Percentiles rank a stretch among this genome's conserved stretches.
Evolutionary conservation across 2,329 filamentous ascomycete species (phyloP).

Genomic region (Xylaria sp.): DNA sequence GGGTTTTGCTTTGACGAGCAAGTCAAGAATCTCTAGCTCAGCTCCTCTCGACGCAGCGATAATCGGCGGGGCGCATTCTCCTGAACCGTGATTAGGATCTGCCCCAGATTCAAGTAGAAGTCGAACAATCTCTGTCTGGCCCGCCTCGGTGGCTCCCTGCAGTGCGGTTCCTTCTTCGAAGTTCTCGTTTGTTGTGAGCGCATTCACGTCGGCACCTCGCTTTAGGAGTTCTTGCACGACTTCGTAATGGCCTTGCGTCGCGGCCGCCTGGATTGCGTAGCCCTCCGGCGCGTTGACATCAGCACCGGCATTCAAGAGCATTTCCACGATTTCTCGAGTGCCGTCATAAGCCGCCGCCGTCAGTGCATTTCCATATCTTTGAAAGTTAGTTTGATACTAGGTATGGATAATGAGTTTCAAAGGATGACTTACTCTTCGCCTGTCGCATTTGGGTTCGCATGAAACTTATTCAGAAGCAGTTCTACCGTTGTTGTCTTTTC

Average conservation of each 20-base stretch:
- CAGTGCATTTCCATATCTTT: slow-evolving; percentile 52
- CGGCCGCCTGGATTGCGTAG: slow-evolving; percentile 55
- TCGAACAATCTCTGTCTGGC: slow-evolving; percentile 51
- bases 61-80: slow-evolving; percentile 51
- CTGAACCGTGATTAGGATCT: slow-evolving; percentile 53
- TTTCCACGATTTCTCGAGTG: slow-evolving; percentile 48
- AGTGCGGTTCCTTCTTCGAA: slow-evolving; percentile 53
- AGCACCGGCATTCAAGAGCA: slow-evolving; percentile 52
- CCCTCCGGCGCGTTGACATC: slow-evolving; percentile 51
- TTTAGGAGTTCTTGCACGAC: slow-evolving; percentile 52
- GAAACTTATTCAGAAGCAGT: slow-evolving; percentile 51
- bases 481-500: slow-evolving; percentile 54
- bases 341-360: slow-evolving; percentile 56
- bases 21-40: slow-evolving; percentile 52
- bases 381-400: slow-evolving; percentile 2
- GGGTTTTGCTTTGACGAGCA: slow-evolving; percentile 52
- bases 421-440: slow-evolving; percentile 51
- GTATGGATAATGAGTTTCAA: neutral
- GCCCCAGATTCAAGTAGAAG: slow-evolving; percentile 53
- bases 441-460: slow-evolving; percentile 53
- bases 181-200: slow-evolving; percentile 45
- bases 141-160: slow-evolving; percentile 54
- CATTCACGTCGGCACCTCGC: slow-evolving; percentile 52
- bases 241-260: slow-evolving; percentile 51
- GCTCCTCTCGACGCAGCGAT: slow-evolving; percentile 52